Evolutionary conservation across 371 early-diverging fungal species (phyloP), one percentile per base, ranked within the genome.

Genomic region (Mortierella sp.): DNA sequence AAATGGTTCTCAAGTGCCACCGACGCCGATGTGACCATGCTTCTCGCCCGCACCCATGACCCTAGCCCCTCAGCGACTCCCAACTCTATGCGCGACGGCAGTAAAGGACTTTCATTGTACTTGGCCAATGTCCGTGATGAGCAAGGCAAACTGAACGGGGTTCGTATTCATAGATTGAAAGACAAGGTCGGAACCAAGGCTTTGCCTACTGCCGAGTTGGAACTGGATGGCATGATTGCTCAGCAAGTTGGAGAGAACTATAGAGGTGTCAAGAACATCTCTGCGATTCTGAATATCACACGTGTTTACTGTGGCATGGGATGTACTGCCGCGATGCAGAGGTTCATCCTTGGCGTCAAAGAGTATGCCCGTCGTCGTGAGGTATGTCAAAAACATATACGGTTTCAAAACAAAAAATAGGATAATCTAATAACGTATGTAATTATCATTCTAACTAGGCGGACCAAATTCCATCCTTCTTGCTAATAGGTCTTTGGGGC

Each of bases 1-100:
- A 95, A 94, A 80, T 95, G 94, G 94, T 95, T 95, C 78, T 93
- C 93, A 5, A 91, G 92, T 63, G 94, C 94, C 4, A 95, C 95
- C 0, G 93, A 94, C 14, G 89, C 93, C n/a, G 91, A 94, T 70
- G 90, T 94, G 73, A 89, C 94, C 10, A 90, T 95, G 88, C 89
- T 93, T 7, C 87, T 94, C 28, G 94, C 95, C 42, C 89, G 94
- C 44, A 88, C 91, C 0, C 87, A 90, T 24, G 89, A 92, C 76
- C 90, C 92, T 9, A 73, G 84, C 60, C 87, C 89, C 0, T 11
- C 68, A 3, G 76, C 72, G 8, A 50, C 71, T 10, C 57, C 84
- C 13, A 84, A 84, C 16, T 52, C 82, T 0, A 80, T 88, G 80
- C 75, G 73, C 26, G 57, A 89, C 74, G 92, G 92, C 11, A 91